A percentile compares a stretch with the other conserved stretches of the same genome.
These are phyloP conservation scores for Ambispora gerdemannii DNA, from an alignment of 192 early-diverging fungal species.

Conservation along the genomic window DNA sequence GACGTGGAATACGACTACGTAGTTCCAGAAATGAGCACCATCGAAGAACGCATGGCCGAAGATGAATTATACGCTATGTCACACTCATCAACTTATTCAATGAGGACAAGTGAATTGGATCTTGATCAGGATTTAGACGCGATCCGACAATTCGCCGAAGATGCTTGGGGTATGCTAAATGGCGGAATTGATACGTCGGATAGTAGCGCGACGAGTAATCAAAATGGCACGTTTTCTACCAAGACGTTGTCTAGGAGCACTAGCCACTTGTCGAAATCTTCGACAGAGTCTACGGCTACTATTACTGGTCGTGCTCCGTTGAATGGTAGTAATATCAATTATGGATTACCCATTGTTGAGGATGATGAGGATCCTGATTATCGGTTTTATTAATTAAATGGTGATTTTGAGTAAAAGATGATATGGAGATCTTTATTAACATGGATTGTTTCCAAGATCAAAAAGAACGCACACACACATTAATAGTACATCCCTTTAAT, in stretches of 20 bases:
- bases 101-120: background rate
- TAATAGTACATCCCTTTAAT: too few relatives aligned
- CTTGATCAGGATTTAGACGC: background rate
- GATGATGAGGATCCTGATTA: too few relatives aligned
- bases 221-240: background rate
- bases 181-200: background rate
- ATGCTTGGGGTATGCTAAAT: background rate
- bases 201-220: background rate
- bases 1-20: background rate
- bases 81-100: background rate
- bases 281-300: background rate
- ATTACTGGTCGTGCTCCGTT: background rate
- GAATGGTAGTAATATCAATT: too few relatives aligned
- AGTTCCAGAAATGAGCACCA: background rate
- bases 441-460: too few relatives aligned
- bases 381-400: too few relatives aligned
- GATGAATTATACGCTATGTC: background rate
- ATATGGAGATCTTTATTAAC: too few relatives aligned
- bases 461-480: too few relatives aligned
- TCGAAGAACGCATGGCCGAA: background rate
- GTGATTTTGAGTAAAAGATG: too few relatives aligned
- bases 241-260: background rate
- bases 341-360: too few relatives aligned
- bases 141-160: background rate
- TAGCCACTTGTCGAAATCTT: background rate